These are phyloP conservation scores for Bifiguratus adelaidae DNA, from an alignment of 192 early-diverging fungal genomes.

Conservation along the genomic window DNA sequence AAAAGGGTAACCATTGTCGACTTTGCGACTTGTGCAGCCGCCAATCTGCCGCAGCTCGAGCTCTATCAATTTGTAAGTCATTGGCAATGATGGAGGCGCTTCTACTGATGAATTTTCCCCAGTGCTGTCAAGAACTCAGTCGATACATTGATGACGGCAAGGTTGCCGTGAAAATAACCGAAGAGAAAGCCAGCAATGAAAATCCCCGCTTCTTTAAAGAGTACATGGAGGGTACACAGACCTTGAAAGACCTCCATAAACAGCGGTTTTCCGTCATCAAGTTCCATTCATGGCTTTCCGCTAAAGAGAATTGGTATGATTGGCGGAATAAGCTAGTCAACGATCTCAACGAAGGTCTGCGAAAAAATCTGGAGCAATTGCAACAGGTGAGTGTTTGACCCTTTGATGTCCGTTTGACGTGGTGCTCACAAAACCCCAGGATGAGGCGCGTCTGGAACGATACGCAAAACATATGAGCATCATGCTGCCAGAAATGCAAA, in stretches of 20 bases:
- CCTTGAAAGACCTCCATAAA: not conserved
- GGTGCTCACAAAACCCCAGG: not conserved
- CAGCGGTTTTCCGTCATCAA: constrained; percentile 6
- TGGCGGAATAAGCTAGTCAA: constrained; percentile 7
- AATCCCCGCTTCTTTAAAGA: constrained; percentile 6
- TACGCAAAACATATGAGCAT: not conserved
- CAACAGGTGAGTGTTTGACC: not conserved
- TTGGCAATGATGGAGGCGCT: not conserved
- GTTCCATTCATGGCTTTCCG: constrained; percentile 2
- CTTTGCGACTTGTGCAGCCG: not conserved
- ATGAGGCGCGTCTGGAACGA: not conserved
- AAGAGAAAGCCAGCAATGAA: not conserved
- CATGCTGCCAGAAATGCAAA: not conserved
- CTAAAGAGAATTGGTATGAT: constrained; percentile 6
- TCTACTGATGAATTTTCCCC: not conserved
- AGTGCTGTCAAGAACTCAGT: constrained; percentile 6
- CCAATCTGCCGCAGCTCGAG: constrained; percentile 4
- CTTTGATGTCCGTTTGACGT: not conserved
- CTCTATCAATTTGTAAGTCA: constrained; percentile 4
- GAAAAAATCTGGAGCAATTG: not conserved
- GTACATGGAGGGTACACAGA: constrained; percentile 1
- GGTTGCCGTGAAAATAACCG: not conserved
- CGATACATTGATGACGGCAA: constrained; percentile 6
- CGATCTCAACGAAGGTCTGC: constrained; percentile 4
- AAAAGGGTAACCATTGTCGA: not conserved